phyloP scores from a whole-genome alignment of 306 rosid species.

The peach (Prunus persica) region DNA sequence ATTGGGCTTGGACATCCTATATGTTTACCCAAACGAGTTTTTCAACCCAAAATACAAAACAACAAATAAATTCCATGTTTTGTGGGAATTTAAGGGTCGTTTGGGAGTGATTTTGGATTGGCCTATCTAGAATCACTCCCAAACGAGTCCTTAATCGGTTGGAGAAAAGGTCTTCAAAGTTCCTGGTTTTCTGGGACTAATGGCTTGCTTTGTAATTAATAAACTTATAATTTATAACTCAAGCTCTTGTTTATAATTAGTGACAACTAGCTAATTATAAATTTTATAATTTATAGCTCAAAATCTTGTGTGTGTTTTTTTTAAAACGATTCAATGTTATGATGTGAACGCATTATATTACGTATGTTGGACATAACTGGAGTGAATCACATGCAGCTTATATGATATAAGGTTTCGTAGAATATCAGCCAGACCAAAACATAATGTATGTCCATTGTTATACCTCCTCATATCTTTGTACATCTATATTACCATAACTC shows the following conservation, averaged over 20 bases:
- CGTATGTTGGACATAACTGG: neutral
- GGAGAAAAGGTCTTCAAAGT: neutral
- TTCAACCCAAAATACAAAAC: neutral
- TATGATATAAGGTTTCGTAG: conserved; percentile 14
- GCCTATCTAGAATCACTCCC: too few species aligned
- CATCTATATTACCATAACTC: conserved; percentile 13
- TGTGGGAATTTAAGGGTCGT: neutral
- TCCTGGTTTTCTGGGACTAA: neutral
- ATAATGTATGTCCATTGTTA: conserved; percentile 1
- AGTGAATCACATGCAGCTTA: conserved; percentile 7
- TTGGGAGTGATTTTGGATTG: too few species aligned
- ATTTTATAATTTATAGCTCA: neutral
- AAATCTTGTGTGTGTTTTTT: neutral
- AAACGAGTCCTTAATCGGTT: neutral
- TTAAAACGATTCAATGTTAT: neutral
- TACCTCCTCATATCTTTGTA: conserved; percentile 2
- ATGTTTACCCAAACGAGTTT: neutral
- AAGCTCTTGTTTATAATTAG: neutral
- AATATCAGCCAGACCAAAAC: conserved; percentile 10
- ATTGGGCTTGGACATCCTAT: neutral
- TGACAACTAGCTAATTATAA: neutral
- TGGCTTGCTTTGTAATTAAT: neutral
- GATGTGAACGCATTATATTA: neutral
- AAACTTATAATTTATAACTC: neutral
- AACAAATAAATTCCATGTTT: neutral